Conservation (phyloP, 176 grass and related monocot species). For the Cenchrus americanus region DNA sequence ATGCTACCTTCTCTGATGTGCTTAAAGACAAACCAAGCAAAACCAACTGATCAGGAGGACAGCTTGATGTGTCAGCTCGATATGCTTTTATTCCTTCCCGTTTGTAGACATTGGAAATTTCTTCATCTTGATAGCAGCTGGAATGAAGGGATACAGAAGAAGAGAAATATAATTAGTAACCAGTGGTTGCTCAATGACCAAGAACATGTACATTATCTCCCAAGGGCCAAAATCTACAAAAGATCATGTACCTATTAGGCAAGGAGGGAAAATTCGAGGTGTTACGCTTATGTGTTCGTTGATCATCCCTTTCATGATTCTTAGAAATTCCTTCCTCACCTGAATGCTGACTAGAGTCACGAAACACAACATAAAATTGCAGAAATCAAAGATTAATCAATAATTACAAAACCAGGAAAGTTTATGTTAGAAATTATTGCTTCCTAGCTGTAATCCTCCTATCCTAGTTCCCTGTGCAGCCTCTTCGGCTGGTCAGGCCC, state of each 20-base stretch:
- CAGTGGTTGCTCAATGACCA: neutral
- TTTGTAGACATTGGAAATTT: neutral
- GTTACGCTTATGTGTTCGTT: neutral
- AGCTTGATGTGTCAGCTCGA: neutral
- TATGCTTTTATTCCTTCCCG: neutral
- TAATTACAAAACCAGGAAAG: neutral
- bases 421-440: too few relatives aligned
- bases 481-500: too few relatives aligned
- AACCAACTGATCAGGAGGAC: constrained; percentile 28
- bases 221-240: neutral
- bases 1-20: constrained; percentile 52
- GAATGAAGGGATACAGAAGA: neutral
- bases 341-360: neutral
- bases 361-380: neutral
- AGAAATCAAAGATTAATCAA: neutral
- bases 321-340: neutral
- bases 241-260: neutral
- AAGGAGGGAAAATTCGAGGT: neutral
- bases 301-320: neutral
- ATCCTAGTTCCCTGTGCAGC: too few relatives aligned
- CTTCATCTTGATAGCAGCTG: constrained; percentile 7
- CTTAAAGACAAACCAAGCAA: constrained; percentile 42
- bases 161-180: neutral
- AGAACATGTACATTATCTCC: neutral
- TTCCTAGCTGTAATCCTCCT: too few relatives aligned